These are phyloP conservation scores for Salisapilia sapeloensis DNA, from an alignment of 352 stramenopile species.

Conservation along the genomic window DNA sequence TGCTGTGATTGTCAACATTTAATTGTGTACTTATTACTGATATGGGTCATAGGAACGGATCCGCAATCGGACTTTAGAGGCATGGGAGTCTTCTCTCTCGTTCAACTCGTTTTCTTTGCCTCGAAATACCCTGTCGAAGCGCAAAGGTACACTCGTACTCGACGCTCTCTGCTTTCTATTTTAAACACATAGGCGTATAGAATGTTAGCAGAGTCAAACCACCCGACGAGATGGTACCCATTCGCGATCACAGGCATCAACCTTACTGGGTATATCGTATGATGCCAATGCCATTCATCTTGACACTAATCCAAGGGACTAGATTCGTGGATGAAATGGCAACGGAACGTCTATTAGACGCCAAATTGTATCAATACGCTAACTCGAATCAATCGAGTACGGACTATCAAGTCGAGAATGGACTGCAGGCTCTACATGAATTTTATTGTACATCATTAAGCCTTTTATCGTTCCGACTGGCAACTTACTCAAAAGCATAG, in stretches of 20 bases:
- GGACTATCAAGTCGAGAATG: constrained; percentile 11
- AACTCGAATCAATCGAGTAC: constrained; percentile 3
- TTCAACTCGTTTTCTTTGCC: constrained; percentile 65
- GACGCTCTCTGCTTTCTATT: no score
- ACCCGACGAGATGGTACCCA: constrained; percentile 73
- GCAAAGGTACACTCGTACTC: constrained; percentile 16
- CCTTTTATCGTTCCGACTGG: background rate
- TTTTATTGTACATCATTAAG: constrained; percentile 51
- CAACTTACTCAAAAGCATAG: constrained; percentile 7
- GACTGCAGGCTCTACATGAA: constrained; percentile 40
- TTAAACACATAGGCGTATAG: no score
- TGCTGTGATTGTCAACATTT: no score
- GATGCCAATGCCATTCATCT: background rate
- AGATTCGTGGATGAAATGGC: constrained; percentile 67
- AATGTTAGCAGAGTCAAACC: constrained; percentile 62
- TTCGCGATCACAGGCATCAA: constrained; percentile 80
- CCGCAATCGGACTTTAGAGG: constrained; percentile 75
- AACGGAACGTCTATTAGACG: constrained; percentile 53
- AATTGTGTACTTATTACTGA: no score
- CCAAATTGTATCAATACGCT: constrained; percentile 38
- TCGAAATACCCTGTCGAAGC: constrained; percentile 59
- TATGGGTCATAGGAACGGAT: constrained; percentile 26
- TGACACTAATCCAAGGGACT: no score
- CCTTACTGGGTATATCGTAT: constrained; percentile 34
- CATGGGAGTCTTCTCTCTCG: constrained; percentile 64